These are phyloP conservation scores for Fusarium tjaetaba DNA, from an alignment of 2,329 filamentous ascomycete genomes.

Conservation along the genomic window DNA sequence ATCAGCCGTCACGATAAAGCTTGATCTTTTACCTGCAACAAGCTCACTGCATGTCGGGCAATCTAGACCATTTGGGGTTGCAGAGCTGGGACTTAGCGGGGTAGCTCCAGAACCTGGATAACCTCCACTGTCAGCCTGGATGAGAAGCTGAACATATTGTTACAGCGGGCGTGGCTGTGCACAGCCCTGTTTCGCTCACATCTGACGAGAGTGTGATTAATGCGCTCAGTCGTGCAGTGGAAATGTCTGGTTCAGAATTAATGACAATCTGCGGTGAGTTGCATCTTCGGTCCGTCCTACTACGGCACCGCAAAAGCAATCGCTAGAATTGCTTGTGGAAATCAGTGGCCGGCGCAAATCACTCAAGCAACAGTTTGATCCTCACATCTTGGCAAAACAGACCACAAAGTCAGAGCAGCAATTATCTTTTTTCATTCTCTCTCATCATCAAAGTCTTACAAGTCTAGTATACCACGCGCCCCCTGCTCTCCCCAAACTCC, in stretches of 20 bases:
- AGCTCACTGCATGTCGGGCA: neutral
- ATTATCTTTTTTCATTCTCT: neutral
- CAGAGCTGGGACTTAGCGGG: neutral
- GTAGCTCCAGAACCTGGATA: neutral
- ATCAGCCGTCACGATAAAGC: neutral
- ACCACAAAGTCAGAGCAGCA: neutral
- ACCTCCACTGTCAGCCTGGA: neutral
- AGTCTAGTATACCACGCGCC: slow-evolving; percentile 14
- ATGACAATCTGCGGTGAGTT: neutral
- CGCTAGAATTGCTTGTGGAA: neutral
- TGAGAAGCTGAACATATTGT: neutral
- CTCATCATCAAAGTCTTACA: slow-evolving; percentile 25
- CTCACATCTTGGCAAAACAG: neutral
- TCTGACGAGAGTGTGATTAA: neutral
- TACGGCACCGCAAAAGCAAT: too few relatives aligned
- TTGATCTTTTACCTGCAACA: neutral
- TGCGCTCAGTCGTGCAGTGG: neutral
- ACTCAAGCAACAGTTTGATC: neutral
- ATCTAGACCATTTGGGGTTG: neutral
- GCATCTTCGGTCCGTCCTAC: neutral
- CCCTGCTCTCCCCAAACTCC: slow-evolving; percentile 22
- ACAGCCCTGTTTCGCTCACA: neutral
- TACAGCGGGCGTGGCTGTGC: neutral
- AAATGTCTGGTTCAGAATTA: neutral
- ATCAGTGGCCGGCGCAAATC: neutral